These are phyloP conservation scores for Tetracladium setigerum DNA, from an alignment of 495 filamentous ascomycete species.

Conservation along the genomic window DNA sequence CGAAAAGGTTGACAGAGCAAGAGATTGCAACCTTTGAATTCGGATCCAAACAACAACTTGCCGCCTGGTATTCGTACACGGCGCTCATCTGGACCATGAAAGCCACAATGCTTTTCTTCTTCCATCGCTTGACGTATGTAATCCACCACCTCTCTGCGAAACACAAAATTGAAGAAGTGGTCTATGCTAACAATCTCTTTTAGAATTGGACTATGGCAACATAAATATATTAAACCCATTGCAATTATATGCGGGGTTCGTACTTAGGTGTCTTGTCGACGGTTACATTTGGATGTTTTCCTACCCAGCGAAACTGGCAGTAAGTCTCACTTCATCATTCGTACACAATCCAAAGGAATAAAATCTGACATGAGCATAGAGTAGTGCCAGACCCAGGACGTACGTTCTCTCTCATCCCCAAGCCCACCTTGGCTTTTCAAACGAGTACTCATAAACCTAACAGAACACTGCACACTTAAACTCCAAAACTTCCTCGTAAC, in stretches of 20 bases:
- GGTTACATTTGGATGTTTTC: conserved; percentile 2
- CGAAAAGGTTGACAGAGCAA: background rate
- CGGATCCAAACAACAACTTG: background rate
- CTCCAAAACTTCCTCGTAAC: conserved; percentile 2
- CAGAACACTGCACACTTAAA: conserved; percentile 1
- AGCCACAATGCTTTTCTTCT: conserved; percentile 3
- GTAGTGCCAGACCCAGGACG: conserved; percentile 1
- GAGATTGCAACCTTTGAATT: background rate
- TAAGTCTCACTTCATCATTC: background rate
- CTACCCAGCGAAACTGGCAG: background rate
- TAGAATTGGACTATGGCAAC: conserved; percentile 2
- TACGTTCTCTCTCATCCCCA: background rate
- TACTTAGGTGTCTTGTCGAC: background rate
- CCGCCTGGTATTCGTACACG: conserved; percentile 1
- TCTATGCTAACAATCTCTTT: background rate
- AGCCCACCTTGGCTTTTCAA: background rate
- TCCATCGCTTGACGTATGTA: background rate
- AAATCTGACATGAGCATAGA: background rate
- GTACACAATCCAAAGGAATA: background rate
- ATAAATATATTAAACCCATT: background rate
- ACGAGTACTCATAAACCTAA: background rate
- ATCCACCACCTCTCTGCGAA: background rate
- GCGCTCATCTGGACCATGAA: conserved; percentile 2
- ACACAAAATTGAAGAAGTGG: too few species aligned
- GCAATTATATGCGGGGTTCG: background rate